phyloP scores from a whole-genome alignment of 208 protist species.

The Acanthamoeba castellanii region DNA sequence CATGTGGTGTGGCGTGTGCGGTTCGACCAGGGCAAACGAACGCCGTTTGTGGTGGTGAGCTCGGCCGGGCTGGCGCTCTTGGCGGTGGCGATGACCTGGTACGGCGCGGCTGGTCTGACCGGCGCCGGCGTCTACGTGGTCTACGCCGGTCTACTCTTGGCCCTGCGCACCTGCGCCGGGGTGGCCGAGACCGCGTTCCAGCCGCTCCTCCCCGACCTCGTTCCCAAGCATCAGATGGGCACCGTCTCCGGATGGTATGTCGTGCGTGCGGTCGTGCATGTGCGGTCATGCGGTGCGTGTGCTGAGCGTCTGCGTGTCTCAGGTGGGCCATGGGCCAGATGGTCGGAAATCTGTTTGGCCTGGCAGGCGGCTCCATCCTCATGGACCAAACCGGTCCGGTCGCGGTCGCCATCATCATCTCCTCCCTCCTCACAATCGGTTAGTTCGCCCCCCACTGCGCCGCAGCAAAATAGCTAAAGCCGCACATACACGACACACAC shows the following conservation, averaged over 20 bases:
- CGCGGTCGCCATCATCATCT: not conserved
- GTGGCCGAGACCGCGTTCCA: slow-evolving; percentile 17
- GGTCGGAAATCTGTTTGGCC: not conserved
- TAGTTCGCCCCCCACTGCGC: no score
- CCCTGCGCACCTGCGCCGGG: not conserved
- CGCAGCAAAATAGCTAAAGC: no score
- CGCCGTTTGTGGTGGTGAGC: not conserved
- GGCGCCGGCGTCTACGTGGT: not conserved
- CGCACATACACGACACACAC: no score
- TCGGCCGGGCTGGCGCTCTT: not conserved
- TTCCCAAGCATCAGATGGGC: not conserved
- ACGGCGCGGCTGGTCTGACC: not conserved
- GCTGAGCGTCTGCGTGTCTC: no score
- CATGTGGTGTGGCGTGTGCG: not conserved
- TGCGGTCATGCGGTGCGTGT: not conserved
- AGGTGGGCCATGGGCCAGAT: slow-evolving; percentile 31
- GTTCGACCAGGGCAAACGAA: not conserved
- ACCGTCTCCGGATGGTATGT: slow-evolving; percentile 1
- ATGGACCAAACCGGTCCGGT: not conserved
- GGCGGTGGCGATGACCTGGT: not conserved
- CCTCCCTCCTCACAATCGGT: not conserved
- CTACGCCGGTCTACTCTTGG: not conserved
- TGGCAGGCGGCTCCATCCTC: not conserved
- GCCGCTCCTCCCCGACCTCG: not conserved
- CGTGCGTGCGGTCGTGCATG: no score